Evolutionary conservation across 768 basidiomycete genomes (phyloP), one percentile per base, ranked within the genome.

Genomic region (Imleria badia): DNA sequence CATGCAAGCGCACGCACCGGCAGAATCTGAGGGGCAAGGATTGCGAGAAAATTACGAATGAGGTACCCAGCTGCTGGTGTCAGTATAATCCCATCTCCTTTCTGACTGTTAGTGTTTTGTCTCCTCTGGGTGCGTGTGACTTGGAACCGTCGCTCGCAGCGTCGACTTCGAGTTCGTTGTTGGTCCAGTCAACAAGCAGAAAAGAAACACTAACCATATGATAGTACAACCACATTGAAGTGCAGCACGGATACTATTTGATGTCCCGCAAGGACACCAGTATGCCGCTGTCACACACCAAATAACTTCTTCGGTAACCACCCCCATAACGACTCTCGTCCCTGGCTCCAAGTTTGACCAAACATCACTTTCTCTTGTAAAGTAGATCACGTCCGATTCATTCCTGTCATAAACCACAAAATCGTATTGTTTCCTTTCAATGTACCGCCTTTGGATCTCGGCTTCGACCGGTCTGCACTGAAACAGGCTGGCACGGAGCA

Each of bases 41-140:
- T n/a, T n/a, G n/a, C n/a, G n/a, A 56, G 3, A 19, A 58, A 47
- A 15, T 51, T 51, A 0, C 45, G 48, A 47, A 58, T 39, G 13
- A 58, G 57, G 22, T 29, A 9, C 11, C n/a, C 38, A 22, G 35
- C 30, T 13, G 55, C 44, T n/a, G 17, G n/a, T 0, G 3, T 5
- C 1, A 5, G 20, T 11, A 15, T 19, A 5, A 14, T 12, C 14
- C 4, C 34, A 19, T 4, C 3, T 20, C 8, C 10, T 15, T 20
- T 19, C 14, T 20, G 52, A 22, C n/a, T n/a, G n/a, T 11, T 19
- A 6, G 2, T 19, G n/a, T 5, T 20, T 17, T 20, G 9, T 2
- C 2, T 1, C 9, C 2, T 5, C 5, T 1, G 3, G 8, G 11
- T 20, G 22, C 17, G 39, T 30, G 30, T 6, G 4, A 56, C 11